Percentiles rank a stretch among this genome's conserved stretches.
Conservation (phyloP, 805 yeast genomes). For the Saccharomycopsis lassenensis region DNA sequence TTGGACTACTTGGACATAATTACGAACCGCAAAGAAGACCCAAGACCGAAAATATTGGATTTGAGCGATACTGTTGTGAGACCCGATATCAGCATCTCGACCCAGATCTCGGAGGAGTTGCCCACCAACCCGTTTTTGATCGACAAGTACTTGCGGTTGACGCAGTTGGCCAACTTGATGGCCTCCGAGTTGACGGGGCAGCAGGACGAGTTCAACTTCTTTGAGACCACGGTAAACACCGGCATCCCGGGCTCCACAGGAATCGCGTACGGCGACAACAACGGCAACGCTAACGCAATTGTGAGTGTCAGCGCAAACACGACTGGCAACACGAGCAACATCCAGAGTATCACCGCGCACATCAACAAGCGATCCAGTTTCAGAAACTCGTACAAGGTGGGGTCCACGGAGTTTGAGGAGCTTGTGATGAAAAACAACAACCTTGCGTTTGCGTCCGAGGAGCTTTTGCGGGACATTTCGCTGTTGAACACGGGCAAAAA, state of each 20-base stretch:
- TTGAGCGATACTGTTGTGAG: slow-evolving; percentile 46
- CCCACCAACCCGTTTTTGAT: slow-evolving; percentile 62
- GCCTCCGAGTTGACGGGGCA: slow-evolving; percentile 20
- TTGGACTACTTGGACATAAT: slow-evolving; percentile 61
- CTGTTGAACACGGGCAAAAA: slow-evolving; percentile 23
- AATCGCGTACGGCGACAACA: slow-evolving; percentile 8
- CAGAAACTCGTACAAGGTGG: slow-evolving; percentile 21
- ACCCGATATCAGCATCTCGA: slow-evolving; percentile 45
- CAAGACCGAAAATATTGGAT: slow-evolving; percentile 45
- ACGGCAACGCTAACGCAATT: no score
- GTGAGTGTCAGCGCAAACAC: slow-evolving; percentile 4
- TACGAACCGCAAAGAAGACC: slow-evolving; percentile 59
- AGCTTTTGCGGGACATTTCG: slow-evolving; percentile 35
- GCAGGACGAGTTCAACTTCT: slow-evolving; percentile 17
- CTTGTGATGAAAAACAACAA: slow-evolving; percentile 27
- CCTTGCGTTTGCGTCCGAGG: slow-evolving; percentile 49
- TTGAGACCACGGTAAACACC: background rate
- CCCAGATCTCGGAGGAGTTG: slow-evolving; percentile 40
- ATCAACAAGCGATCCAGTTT: slow-evolving; percentile 9
- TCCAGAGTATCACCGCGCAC: no score
- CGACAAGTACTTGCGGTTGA: slow-evolving; percentile 51
- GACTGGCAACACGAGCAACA: slow-evolving; percentile 15
- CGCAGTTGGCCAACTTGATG: slow-evolving; percentile 43
- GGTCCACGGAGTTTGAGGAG: slow-evolving; percentile 28
- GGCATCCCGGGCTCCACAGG: slow-evolving; percentile 1